Evolutionary conservation across 2,329 filamentous ascomycete genomes (phyloP).

Genomic region (Fusarium sp.): DNA sequence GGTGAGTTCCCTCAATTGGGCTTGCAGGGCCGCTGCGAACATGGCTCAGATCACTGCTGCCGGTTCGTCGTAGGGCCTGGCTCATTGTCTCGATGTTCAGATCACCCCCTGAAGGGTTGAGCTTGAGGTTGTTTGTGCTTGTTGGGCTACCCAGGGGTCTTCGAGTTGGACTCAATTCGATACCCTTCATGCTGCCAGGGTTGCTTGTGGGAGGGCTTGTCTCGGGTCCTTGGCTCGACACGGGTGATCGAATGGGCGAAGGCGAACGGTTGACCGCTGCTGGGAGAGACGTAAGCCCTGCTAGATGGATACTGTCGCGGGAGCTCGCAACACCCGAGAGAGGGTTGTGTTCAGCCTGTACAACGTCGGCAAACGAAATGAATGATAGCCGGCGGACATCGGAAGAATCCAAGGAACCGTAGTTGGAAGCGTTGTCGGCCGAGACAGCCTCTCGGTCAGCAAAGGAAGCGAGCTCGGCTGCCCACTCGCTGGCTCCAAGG

Average conservation of each 20-base stretch:
- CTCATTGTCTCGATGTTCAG: conserved; percentile 94
- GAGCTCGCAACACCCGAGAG: conserved; percentile 62
- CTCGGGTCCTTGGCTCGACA: conserved; percentile 75
- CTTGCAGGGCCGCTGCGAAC: conserved; percentile 68
- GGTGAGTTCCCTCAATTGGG: conserved; percentile 60
- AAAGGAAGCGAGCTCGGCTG: conserved; percentile 68
- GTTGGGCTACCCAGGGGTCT: conserved; percentile 73
- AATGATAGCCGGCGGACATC: conserved; percentile 90
- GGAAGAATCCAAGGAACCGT: conserved; percentile 77
- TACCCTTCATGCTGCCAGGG: conserved; percentile 76
- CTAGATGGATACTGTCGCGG: conserved; percentile 77
- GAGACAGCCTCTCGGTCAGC: conserved; percentile 56
- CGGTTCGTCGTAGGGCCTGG: conserved; percentile 86
- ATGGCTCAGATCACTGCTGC: conserved; percentile 79
- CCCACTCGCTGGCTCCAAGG: conserved; percentile 62
- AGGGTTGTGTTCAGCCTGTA: conserved; percentile 83
- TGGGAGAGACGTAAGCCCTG: conserved; percentile 72
- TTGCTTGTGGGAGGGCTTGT: conserved; percentile 83
- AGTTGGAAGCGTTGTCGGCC: conserved; percentile 77
- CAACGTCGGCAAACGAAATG: conserved; percentile 96
- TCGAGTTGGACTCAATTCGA: conserved; percentile 75
- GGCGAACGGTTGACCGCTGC: conserved; percentile 73
- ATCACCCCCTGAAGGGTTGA: conserved; percentile 65
- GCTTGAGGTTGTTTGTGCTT: conserved; percentile 61
- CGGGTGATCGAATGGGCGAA: conserved; percentile 82